Evolutionary conservation across 1,284 basidiomycete genomes (phyloP).

Genomic region (Cutaneotrichosporon sp.): DNA sequence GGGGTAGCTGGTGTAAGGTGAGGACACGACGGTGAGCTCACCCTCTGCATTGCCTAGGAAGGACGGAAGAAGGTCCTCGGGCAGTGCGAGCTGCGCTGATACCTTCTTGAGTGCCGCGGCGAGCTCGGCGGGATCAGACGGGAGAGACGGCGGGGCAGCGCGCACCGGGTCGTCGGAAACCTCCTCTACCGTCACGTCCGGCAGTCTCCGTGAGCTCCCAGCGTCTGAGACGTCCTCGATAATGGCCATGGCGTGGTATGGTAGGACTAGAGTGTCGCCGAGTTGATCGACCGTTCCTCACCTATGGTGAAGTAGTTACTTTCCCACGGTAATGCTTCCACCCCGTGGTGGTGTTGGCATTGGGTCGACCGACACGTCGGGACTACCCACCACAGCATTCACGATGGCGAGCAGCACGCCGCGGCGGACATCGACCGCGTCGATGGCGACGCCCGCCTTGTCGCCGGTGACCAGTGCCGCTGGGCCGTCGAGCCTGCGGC

Average conservation of each 20-base stretch:
- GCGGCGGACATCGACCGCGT: neutral
- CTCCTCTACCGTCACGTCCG: constrained; percentile 8
- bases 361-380: neutral
- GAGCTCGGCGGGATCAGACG: constrained; percentile 14
- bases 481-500: neutral
- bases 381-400: neutral
- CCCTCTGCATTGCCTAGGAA: constrained; percentile 23
- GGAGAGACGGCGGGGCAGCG: constrained; percentile 5
- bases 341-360: neutral
- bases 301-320: neutral
- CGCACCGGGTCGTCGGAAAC: constrained; percentile 19
- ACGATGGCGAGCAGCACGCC: constrained; percentile 4
- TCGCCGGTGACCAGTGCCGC: neutral
- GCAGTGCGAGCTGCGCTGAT: constrained; percentile 20
- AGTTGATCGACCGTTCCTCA: neutral
- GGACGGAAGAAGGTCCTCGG: constrained; percentile 25
- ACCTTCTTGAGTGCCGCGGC: constrained; percentile 13
- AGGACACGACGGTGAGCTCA: constrained; percentile 7
- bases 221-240: constrained; percentile 32
- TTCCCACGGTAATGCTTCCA: constrained; percentile 14
- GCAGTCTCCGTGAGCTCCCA: neutral
- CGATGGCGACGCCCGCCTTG: neutral
- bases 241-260: constrained; percentile 26
- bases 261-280: neutral
- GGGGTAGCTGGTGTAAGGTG: constrained; percentile 10